Evolutionary conservation across 2,329 filamentous ascomycete species (phyloP), one percentile per base, ranked within the genome.

Genomic region (Trichophyton mentagrophytes): DNA sequence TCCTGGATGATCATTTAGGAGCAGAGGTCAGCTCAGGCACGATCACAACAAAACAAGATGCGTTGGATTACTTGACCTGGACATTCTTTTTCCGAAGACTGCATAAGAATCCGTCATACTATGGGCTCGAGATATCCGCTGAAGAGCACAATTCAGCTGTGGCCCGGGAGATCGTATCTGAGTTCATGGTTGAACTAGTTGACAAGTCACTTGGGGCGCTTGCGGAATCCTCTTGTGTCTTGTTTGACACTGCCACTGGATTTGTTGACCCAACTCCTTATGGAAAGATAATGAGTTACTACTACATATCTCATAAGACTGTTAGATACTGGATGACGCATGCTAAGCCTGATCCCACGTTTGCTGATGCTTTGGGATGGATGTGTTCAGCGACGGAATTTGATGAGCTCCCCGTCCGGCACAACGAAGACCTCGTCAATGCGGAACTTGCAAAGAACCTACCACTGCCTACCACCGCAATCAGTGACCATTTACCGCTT

Each of bases 241-340:
- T 86, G 17, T 80, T 95, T 2, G 87, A 89, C 68, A 85, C 87
- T 51, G 71, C 72, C 2, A 96, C 93, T 65, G 92, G 92, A 49
- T 88, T 96, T 66, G 85, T 99, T 30, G 88, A 96, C 67, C 79
- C 92, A 0, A 97, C 93, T 0, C 86, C 92, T 0, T 81, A 97
- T 5, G 93, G 93, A 68, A 96, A 96, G 77, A 97, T 99, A 70
- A 96, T 97, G 90, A 95, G 89, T 72, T 99, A 97, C 79, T 99
- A 99, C 80, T 99, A 99, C 71, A 85, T 93, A 56, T 95, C 91
- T 0, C 93, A 99, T 77, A 88, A 88, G 74, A 99, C 93, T 0
- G 90, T 99, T 68, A 88, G 93, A 1, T 86, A 90, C 68, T 82
- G 99, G 5, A 84, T 88, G 64, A 80, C 83, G 55, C 82, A 92